Evolutionary conservation across 805 yeast genomes (phyloP).

Genomic region (Hanseniaspora lindneri): DNA sequence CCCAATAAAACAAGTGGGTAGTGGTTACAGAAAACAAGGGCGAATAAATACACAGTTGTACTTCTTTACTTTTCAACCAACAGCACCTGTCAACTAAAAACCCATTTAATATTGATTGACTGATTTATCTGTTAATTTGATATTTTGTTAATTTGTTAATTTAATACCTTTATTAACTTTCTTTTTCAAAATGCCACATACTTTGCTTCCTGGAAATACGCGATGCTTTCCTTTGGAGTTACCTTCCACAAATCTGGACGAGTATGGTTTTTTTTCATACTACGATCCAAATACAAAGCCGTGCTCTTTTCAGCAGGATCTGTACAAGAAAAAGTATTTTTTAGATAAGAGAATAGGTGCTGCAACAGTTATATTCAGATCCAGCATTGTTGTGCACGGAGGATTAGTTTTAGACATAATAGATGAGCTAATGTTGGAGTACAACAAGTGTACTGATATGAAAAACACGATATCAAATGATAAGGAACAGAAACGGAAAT

Average conservation of each 20-base stretch:
- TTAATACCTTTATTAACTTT: too few species aligned
- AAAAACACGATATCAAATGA: not conserved
- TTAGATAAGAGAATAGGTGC: slow-evolving; percentile 60
- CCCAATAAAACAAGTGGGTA: too few species aligned
- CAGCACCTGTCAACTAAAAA: too few species aligned
- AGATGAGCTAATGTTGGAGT: slow-evolving; percentile 30
- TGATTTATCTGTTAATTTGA: too few species aligned
- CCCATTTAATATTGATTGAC: too few species aligned
- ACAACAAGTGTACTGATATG: not conserved
- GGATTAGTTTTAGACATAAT: slow-evolving; percentile 40
- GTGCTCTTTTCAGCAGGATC: slow-evolving; percentile 9
- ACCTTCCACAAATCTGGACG: slow-evolving; percentile 34
- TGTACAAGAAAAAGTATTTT: slow-evolving; percentile 36
- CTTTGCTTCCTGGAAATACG: slow-evolving; percentile 53
- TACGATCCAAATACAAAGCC: slow-evolving; percentile 12
- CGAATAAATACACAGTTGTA: too few species aligned
- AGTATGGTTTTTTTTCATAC: slow-evolving; percentile 16
- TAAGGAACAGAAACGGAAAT: slow-evolving; percentile 2
- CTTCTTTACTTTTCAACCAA: too few species aligned
- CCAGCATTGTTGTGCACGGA: slow-evolving; percentile 54
- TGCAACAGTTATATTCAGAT: slow-evolving; percentile 44
- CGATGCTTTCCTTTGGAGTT: slow-evolving; percentile 44
- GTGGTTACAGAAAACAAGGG: too few species aligned
- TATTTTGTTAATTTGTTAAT: too few species aligned
- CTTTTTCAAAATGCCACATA: slow-evolving; percentile 45